Base-by-base conservation (phyloP, 2,329 filamentous ascomycete species). In the Claviceps monticola region DNA sequence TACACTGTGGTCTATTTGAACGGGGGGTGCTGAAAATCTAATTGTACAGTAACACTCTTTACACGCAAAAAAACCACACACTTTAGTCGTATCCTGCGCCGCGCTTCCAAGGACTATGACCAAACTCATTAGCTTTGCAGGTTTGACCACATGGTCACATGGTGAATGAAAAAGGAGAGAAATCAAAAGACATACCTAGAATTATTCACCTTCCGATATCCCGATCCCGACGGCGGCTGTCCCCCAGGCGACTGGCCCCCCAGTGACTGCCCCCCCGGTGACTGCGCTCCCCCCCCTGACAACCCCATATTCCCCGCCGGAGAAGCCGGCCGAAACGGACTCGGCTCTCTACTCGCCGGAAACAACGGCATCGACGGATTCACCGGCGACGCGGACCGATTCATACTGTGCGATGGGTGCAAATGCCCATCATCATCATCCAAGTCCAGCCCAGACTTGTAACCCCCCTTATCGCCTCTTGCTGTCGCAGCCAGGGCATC, bases 401-500 rank as follows among this genome's bases (percentile, higher is more conserved):
- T 49, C 19, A 54, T 56, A 19, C 49, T 55, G 38, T 67, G 65
- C 16, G 64, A 62, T 8, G 68, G 69, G 5, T 67, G 64, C 52
- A 71, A 55, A 2, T 68, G 68, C 45, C 68, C 66, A 51, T 68
- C 64, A 55, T 72, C 69, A n/a, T 71, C 70, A 34, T 72, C 70
- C 36, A 71, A 60, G 54, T 71, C 64, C 37, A 66, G 57, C 37
- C 61, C 60, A 8, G 58, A 56, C 59, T 67, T 70, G 63, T 69
- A 71, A 8, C 51, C 46, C 13, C 53, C 50, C 48, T 54, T 54
- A 46, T 94, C 88, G 53, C 89, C 88, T 62, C 90, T 83, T 26
- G 90, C 90, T 8, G 89, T 94, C n/a, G 86, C 87, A 58, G 86
- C 89, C 53, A 95, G 73, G 11, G 89, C 90, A 65, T 96, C 88